Conservation (phyloP, 108 stramenopile species). For the Cyclotella sp. region DNA sequence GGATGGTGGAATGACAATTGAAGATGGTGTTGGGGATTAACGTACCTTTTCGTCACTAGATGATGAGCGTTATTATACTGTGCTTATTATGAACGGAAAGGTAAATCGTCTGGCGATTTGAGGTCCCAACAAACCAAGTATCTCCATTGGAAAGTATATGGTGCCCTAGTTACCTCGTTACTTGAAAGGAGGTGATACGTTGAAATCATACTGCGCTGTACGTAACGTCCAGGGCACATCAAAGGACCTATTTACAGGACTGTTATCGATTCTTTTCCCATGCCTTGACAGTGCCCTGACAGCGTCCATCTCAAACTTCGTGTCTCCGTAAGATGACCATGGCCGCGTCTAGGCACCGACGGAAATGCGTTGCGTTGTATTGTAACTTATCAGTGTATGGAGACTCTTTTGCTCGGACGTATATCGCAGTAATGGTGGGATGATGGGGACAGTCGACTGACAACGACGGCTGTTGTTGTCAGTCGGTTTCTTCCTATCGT, state of each 20-base stretch:
- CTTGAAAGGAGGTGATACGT: background rate
- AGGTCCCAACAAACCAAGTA: background rate
- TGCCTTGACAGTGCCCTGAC: background rate
- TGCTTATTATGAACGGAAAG: background rate
- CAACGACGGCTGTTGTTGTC: too few relatives aligned
- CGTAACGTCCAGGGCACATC: background rate
- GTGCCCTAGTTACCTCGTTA: slow-evolving; percentile 1
- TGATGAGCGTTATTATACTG: too few relatives aligned
- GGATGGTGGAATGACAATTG: background rate
- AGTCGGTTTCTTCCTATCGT: too few relatives aligned
- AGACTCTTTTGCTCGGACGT: too few relatives aligned
- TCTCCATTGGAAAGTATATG: background rate
- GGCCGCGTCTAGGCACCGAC: background rate
- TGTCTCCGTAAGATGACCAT: slow-evolving; percentile 15
- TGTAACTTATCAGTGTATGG: too few relatives aligned
- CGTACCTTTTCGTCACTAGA: too few relatives aligned
- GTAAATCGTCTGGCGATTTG: background rate
- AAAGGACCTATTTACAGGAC: background rate
- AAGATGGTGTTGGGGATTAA: too few relatives aligned
- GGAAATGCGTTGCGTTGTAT: background rate
- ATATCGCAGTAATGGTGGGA: too few relatives aligned
- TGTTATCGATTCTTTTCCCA: background rate
- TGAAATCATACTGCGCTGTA: background rate
- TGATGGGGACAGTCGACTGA: too few relatives aligned
- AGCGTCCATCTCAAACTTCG: background rate